A percentile compares a stretch with the other conserved stretches of the same genome.
Conservation (phyloP, 805 yeast genomes). For the Starmerella sp. region DNA sequence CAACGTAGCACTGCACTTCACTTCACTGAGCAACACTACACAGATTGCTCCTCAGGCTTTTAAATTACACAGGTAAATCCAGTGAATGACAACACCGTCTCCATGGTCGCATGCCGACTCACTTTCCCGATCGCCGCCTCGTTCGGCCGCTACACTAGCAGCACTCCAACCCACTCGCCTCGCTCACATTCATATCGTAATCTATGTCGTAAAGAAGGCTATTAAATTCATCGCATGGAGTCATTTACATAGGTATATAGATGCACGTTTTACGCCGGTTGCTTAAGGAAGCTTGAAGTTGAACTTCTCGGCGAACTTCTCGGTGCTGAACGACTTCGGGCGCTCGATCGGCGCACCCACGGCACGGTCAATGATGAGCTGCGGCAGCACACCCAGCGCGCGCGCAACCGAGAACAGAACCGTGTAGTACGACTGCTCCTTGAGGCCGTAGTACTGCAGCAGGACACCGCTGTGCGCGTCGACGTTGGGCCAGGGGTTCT, state of each 20-base stretch:
- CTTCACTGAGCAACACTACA: too few relatives aligned
- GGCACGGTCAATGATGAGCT: constrained; percentile 75
- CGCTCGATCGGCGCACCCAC: constrained; percentile 74
- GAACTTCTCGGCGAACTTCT: constrained; percentile 62
- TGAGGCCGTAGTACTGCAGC: constrained; percentile 74
- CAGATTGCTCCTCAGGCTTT: too few relatives aligned
- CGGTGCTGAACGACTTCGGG: constrained; percentile 89
- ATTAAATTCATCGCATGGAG: neutral
- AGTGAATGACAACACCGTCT: too few relatives aligned
- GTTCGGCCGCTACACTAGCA: too few relatives aligned
- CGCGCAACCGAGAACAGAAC: constrained; percentile 79
- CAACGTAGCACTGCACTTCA: too few relatives aligned
- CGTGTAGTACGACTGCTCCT: constrained; percentile 73
- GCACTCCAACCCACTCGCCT: too few relatives aligned
- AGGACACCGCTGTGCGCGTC: constrained; percentile 81
- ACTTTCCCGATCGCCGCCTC: too few relatives aligned
- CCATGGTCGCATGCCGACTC: too few relatives aligned
- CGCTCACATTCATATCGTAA: too few relatives aligned
- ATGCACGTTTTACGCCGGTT: neutral
- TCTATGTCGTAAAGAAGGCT: neutral
- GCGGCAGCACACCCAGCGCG: constrained; percentile 78
- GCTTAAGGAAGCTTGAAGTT: constrained; percentile 23
- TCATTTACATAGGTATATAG: constrained; percentile 1
- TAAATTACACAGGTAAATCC: too few relatives aligned
- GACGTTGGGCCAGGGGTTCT: constrained; percentile 89